These are phyloP conservation scores for Kluyveromyces lactis DNA, from an alignment of 805 yeast genomes.

Conservation along the genomic window DNA sequence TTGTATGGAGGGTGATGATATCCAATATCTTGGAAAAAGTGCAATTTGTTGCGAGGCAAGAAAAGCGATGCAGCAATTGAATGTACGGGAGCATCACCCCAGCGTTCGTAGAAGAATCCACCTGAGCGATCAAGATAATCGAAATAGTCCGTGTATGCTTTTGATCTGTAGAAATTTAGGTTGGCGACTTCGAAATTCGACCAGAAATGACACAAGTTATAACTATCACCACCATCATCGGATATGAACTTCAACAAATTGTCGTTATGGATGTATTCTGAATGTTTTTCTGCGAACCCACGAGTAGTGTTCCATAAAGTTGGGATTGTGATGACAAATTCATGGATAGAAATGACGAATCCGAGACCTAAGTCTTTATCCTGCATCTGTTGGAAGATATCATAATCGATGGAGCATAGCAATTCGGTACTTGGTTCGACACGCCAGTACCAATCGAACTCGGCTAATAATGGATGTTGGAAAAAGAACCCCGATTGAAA, in stretches of 20 bases:
- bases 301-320: slow-evolving; percentile 70
- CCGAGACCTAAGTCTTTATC: slow-evolving; percentile 69
- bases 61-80: slow-evolving; percentile 80
- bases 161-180: slow-evolving; percentile 64
- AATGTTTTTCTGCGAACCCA: slow-evolving; percentile 50
- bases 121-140: slow-evolving; percentile 70
- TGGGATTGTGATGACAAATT: slow-evolving; percentile 61
- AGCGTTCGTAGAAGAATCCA: slow-evolving; percentile 88
- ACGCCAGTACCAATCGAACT: slow-evolving; percentile 92
- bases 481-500: slow-evolving; percentile 86
- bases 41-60: slow-evolving; percentile 59
- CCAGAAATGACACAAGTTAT: slow-evolving; percentile 86
- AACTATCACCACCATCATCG: slow-evolving; percentile 60
- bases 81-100: slow-evolving; percentile 95
- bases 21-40: slow-evolving; percentile 79
- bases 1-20: slow-evolving; percentile 77
- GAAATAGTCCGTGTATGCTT: slow-evolving; percentile 64
- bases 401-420: slow-evolving; percentile 76
- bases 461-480: slow-evolving; percentile 62
- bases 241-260: slow-evolving; percentile 65
- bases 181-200: slow-evolving; percentile 81
- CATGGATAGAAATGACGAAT: slow-evolving; percentile 72
- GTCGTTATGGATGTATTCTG: slow-evolving; percentile 48
- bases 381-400: slow-evolving; percentile 72
- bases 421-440: slow-evolving; percentile 82